These are phyloP conservation scores for Scleromitrula shiraiana DNA, from an alignment of 2,329 filamentous ascomycete genomes.

Conservation along the genomic window DNA sequence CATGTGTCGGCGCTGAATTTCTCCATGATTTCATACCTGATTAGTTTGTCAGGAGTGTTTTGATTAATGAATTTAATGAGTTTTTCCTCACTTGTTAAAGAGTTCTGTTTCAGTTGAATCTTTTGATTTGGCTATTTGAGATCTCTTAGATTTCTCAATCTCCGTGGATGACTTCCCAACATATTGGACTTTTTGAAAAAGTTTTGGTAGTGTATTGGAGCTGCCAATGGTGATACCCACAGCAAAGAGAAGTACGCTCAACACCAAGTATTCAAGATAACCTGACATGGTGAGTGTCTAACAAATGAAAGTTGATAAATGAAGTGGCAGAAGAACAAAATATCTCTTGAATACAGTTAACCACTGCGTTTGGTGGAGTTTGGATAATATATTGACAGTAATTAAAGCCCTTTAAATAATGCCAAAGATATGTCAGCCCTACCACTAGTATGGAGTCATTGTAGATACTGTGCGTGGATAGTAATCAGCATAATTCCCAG, in stretches of 20 bases:
- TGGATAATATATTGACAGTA: no score
- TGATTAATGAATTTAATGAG: background rate
- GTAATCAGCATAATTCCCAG: no score
- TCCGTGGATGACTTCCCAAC: background rate
- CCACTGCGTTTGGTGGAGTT: no score
- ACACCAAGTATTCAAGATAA: background rate
- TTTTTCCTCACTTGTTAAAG: background rate
- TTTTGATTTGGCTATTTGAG: background rate
- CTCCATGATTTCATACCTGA: background rate
- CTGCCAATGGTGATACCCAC: background rate
- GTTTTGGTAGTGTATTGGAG: background rate
- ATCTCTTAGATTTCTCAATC: background rate
- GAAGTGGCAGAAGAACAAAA: no score
- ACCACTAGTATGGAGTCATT: no score
- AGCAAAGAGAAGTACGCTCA: background rate
- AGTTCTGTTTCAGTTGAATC: background rate
- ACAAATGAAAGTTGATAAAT: background rate
- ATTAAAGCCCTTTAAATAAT: no score
- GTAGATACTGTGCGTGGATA: no score
- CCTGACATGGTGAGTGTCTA: background rate
- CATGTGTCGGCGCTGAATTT: background rate
- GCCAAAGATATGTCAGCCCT: no score
- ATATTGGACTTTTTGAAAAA: background rate
- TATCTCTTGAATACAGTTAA: no score
- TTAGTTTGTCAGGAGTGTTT: background rate